phyloP scores from a whole-genome alignment of 2,329 filamentous ascomycete species.

The Cladosporium sp. region DNA sequence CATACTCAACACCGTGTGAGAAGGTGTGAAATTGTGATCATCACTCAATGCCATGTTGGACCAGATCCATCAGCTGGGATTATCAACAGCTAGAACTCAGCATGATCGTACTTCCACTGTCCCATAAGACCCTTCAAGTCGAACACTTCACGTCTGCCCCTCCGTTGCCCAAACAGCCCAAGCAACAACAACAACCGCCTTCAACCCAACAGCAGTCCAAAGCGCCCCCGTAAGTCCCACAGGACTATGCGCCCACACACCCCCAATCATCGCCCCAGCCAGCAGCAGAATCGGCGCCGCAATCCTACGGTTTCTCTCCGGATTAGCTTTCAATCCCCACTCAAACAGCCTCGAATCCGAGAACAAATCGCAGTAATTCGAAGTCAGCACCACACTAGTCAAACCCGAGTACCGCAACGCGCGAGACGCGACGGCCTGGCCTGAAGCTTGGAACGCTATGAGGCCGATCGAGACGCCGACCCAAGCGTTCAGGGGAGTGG shows the following conservation, averaged over 20 bases:
- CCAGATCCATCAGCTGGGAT: too few species aligned
- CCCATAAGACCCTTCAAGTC: background rate
- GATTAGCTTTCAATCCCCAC: conserved; percentile 41
- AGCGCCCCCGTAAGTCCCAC: conserved; percentile 54
- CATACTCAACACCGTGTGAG: too few species aligned
- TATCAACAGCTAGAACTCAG: too few species aligned
- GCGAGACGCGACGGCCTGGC: conserved; percentile 73
- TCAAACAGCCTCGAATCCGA: conserved; percentile 60
- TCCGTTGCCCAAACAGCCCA: conserved; percentile 47
- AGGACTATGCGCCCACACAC: conserved; percentile 54
- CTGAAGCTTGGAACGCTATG: conserved; percentile 74
- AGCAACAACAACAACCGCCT: conserved; percentile 39
- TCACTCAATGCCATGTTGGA: too few species aligned
- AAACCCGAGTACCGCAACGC: conserved; percentile 69
- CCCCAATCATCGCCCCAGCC: conserved; percentile 56
- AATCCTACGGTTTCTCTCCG: conserved; percentile 55
- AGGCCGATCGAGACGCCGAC: conserved; percentile 67
- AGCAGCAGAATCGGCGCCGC: conserved; percentile 55
- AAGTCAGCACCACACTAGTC: conserved; percentile 78
- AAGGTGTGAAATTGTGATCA: too few species aligned
- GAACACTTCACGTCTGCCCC: conserved; percentile 7
- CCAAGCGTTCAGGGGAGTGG: conserved; percentile 27
- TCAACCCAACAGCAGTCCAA: conserved; percentile 48
- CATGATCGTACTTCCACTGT: too few species aligned
- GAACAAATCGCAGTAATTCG: conserved; percentile 78